Evolutionary conservation across 306 rosid species (phyloP).

Genomic region (Acacia crassicarpa): DNA sequence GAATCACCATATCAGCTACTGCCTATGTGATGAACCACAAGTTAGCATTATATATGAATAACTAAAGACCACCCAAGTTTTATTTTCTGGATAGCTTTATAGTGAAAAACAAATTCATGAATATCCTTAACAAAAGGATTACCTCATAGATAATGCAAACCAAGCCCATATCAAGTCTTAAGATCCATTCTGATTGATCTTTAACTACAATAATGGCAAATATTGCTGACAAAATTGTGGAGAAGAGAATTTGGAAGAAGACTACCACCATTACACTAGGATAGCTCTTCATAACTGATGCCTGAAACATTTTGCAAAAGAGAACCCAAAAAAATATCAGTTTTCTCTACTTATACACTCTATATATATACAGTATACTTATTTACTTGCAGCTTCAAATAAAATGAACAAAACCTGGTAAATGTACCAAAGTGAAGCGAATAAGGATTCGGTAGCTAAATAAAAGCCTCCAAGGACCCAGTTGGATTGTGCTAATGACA

Average conservation of each 20-base stretch:
- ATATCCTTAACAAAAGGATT: neutral
- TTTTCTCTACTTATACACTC: neutral
- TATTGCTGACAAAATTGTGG: neutral
- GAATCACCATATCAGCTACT: constrained; percentile 31
- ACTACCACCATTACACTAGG: neutral
- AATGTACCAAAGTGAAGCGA: neutral
- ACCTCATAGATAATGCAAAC: neutral
- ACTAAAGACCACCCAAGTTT: neutral
- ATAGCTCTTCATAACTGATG: neutral
- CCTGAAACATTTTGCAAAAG: neutral
- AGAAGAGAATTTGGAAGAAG: neutral
- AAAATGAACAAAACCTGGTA: neutral
- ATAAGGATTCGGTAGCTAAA: neutral
- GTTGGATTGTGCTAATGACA: neutral
- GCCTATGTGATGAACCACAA: constrained; percentile 31
- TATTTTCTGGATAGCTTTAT: neutral
- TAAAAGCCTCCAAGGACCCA: neutral
- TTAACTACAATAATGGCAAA: neutral
- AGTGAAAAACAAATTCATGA: neutral
- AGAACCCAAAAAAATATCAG: neutral
- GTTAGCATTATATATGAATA: neutral
- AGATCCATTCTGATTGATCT: neutral
- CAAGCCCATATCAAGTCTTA: neutral
- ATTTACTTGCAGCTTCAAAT: neutral
- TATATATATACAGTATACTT: neutral